phyloP scores from a whole-genome alignment of 179 eudicot genomes.

The Amaranthus tricolor region DNA sequence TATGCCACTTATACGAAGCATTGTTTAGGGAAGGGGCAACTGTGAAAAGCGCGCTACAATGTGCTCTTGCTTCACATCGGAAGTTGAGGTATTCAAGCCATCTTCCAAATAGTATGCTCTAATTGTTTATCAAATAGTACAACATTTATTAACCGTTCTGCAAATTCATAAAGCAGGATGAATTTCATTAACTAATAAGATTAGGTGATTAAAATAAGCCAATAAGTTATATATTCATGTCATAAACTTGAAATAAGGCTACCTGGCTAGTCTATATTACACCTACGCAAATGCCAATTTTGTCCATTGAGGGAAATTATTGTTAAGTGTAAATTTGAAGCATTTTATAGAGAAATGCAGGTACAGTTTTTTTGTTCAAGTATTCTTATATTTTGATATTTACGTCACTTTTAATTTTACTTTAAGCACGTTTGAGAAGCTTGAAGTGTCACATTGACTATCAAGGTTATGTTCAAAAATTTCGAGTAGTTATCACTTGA shows the following conservation, averaged over 20 bases:
- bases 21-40: slow-evolving; percentile 65
- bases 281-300: slow-evolving; percentile 17
- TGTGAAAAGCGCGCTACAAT: slow-evolving; percentile 59
- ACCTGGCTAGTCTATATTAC: neutral
- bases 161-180: neutral
- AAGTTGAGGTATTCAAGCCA: slow-evolving; percentile 81
- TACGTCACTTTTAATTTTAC: no score
- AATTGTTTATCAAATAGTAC: neutral
- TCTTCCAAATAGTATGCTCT: slow-evolving; percentile 52
- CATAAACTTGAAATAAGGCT: slow-evolving; percentile 8
- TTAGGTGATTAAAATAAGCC: neutral
- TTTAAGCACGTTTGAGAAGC: neutral
- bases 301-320: neutral
- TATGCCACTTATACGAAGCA: slow-evolving; percentile 62
- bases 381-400: neutral
- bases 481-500: no score
- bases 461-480: no score
- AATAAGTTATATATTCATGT: slow-evolving; percentile 16
- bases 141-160: slow-evolving; percentile 5
- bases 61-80: slow-evolving; percentile 62
- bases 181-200: neutral
- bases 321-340: slow-evolving; percentile 22
- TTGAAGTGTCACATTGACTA: neutral
- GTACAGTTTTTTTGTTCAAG: neutral
- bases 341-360: neutral